A percentile compares a stretch with the other conserved stretches of the same genome.
phyloP scores from a whole-genome alignment of 2,329 filamentous ascomycete genomes.

The Neonectria hederae region DNA sequence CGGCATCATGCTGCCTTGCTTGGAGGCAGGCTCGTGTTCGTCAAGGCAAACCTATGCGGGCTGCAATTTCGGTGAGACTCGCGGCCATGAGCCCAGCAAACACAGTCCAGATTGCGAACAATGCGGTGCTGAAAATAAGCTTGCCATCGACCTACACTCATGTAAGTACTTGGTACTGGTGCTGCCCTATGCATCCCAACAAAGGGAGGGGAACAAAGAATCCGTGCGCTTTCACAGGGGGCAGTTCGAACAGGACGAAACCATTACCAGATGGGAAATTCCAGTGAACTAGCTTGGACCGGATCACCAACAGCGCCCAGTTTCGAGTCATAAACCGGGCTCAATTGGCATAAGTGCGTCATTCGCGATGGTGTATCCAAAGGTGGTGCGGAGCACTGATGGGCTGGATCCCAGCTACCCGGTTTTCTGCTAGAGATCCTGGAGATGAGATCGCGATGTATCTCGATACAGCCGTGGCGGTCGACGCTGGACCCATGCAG shows the following conservation, averaged over 20 bases:
- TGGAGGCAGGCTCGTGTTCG: background rate
- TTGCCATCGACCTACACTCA: background rate
- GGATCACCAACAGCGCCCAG: background rate
- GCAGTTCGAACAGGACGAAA: background rate
- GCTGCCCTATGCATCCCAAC: background rate
- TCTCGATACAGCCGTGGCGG: slow-evolving; percentile 40
- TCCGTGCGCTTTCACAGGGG: background rate
- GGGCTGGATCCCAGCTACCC: slow-evolving; percentile 20
- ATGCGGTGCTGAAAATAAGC: background rate
- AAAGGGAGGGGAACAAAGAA: background rate
- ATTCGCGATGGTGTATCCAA: slow-evolving; percentile 5
- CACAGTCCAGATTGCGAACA: background rate
- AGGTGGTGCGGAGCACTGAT: slow-evolving; percentile 2
- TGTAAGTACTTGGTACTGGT: background rate
- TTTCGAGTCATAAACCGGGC: background rate
- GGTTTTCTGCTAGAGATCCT: slow-evolving; percentile 14
- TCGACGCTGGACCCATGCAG: slow-evolving; percentile 19
- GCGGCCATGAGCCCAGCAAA: background rate
- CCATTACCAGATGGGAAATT: background rate
- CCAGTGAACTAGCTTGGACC: no score
- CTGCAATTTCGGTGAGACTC: background rate
- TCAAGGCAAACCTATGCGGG: background rate
- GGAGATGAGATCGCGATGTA: slow-evolving; percentile 36
- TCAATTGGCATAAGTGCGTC: background rate
- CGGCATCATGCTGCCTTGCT: background rate